phyloP scores from a whole-genome alignment of 805 yeast genomes.

The Wickerhamomyces mucosus region DNA sequence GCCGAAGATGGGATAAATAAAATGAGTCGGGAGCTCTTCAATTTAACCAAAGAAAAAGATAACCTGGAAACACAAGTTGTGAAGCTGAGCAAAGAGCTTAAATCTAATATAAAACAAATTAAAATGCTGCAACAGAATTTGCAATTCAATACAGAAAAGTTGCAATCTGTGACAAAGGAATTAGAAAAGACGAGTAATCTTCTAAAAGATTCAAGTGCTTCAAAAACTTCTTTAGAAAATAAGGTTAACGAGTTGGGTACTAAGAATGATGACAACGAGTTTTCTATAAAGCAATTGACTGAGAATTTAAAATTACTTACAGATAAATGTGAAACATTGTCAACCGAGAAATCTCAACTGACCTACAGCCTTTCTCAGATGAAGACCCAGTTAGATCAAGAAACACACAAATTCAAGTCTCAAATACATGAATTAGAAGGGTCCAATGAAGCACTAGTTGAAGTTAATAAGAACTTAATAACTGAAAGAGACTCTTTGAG shows the following conservation, averaged over 20 bases:
- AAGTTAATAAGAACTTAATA: constrained; percentile 5
- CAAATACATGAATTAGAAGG: constrained; percentile 8
- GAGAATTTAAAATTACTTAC: constrained; percentile 37
- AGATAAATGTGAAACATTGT: constrained; percentile 20
- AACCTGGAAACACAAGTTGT: constrained; percentile 35
- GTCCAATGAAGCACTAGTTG: constrained; percentile 5
- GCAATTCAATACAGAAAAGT: constrained; percentile 10
- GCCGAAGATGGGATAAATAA: constrained; percentile 86
- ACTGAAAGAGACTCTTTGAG: constrained; percentile 6
- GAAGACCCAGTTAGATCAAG: constrained; percentile 5
- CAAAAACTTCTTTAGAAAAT: constrained; percentile 10
- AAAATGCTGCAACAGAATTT: constrained; percentile 10
- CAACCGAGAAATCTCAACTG: constrained; percentile 15
- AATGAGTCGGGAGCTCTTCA: constrained; percentile 76
- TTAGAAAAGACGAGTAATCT: background rate
- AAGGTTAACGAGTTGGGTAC: constrained; percentile 19
- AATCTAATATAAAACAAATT: constrained; percentile 17
- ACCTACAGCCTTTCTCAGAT: constrained; percentile 9
- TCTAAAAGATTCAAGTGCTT: constrained; percentile 1
- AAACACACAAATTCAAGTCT: constrained; percentile 9
- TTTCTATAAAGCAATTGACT: constrained; percentile 31
- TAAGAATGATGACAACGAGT: constrained; percentile 22
- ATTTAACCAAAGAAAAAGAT: constrained; percentile 50
- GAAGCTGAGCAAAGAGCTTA: constrained; percentile 25
- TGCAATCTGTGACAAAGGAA: constrained; percentile 4